These are phyloP conservation scores for Xylogone sp. DNA, from an alignment of 2,329 filamentous ascomycete species.

Conservation along the genomic window DNA sequence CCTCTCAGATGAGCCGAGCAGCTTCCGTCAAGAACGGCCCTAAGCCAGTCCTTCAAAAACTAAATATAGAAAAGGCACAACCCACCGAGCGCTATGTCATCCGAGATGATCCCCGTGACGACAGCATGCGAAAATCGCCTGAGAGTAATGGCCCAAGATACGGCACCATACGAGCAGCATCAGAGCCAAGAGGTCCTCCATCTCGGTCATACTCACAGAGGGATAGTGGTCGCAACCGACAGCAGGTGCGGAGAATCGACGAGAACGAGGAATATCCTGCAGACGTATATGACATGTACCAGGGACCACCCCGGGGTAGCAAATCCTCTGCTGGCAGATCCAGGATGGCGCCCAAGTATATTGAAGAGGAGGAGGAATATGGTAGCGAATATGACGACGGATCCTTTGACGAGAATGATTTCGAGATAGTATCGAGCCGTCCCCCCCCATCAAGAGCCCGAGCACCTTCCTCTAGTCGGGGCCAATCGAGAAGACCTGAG, in stretches of 20 bases:
- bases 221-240: slow-evolving; percentile 24
- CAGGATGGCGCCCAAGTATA: slow-evolving; percentile 56
- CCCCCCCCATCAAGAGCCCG: slow-evolving; percentile 37
- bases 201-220: slow-evolving; percentile 28
- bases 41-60: slow-evolving; percentile 57
- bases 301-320: slow-evolving; percentile 28
- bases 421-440: slow-evolving; percentile 69
- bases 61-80: slow-evolving; percentile 57
- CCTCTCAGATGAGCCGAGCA: slow-evolving; percentile 42
- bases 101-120: slow-evolving; percentile 19
- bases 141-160: slow-evolving; percentile 27
- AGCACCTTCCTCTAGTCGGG: slow-evolving; percentile 35
- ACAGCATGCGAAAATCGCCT: slow-evolving; percentile 28
- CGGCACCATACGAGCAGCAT: slow-evolving; percentile 45
- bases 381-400: slow-evolving; percentile 68
- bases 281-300: slow-evolving; percentile 62
- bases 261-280: slow-evolving; percentile 55
- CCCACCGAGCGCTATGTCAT: slow-evolving; percentile 37
- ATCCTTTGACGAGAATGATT: slow-evolving; percentile 71
- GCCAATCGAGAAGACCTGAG: slow-evolving; percentile 58
- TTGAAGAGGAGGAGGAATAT: slow-evolving; percentile 77
- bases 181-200: slow-evolving; percentile 43
- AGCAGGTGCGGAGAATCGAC: slow-evolving; percentile 20
- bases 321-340: slow-evolving; percentile 33
- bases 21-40: slow-evolving; percentile 59